These are phyloP conservation scores for Panicum hallii DNA, from an alignment of 202 grass and related monocot species.

Conservation along the genomic window DNA sequence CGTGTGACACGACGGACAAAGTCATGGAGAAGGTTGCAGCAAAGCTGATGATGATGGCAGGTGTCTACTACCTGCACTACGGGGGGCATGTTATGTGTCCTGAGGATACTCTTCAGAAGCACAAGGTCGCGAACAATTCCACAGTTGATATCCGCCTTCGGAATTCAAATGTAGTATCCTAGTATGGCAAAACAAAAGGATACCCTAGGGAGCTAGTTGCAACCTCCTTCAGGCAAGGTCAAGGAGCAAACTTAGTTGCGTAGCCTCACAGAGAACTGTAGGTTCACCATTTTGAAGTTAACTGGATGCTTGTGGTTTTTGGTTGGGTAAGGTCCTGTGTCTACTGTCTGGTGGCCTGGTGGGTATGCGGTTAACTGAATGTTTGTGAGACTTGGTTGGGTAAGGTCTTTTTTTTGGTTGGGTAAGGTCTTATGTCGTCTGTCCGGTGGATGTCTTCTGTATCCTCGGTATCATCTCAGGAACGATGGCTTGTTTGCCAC, in stretches of 20 bases:
- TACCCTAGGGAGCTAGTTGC: neutral
- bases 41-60: neutral
- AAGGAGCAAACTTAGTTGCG: neutral
- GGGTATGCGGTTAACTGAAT: neutral
- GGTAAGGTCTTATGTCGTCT: neutral
- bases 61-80: conserved; percentile 44
- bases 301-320: conserved; percentile 2
- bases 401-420: neutral
- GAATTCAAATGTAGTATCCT: neutral
- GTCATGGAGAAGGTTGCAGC: conserved; percentile 39
- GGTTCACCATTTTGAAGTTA: conserved; percentile 22
- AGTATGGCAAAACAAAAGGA: neutral
- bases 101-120: conserved; percentile 30
- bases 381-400: neutral
- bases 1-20: conserved; percentile 18
- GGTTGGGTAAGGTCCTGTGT: neutral
- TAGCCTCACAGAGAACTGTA: neutral
- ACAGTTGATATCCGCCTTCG: conserved; percentile 32
- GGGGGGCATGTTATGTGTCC: conserved; percentile 30
- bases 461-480: neutral
- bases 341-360: neutral
- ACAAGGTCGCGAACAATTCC: conserved; percentile 37
- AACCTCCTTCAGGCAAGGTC: neutral
- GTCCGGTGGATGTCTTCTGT: neutral
- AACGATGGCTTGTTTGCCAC: neutral